Evolutionary conservation across 768 basidiomycete species (phyloP).

Genomic region (Tubosaeta sp.): DNA sequence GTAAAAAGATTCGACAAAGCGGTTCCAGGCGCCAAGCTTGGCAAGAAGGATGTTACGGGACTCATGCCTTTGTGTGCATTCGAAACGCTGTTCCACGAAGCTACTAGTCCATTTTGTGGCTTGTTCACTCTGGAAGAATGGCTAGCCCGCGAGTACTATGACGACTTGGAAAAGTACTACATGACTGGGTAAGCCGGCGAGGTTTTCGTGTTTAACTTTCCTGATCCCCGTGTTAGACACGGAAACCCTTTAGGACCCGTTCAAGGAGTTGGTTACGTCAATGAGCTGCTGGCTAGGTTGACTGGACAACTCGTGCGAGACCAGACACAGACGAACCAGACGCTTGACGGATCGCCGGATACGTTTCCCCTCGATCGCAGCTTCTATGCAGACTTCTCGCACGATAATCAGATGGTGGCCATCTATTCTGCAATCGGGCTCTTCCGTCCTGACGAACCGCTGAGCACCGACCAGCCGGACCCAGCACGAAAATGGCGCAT

Average conservation of each 20-base stretch:
- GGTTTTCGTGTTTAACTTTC: neutral
- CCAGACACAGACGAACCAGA: slow-evolving; percentile 70
- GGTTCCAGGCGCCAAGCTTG: slow-evolving; percentile 61
- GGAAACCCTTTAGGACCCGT: slow-evolving; percentile 68
- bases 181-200: slow-evolving; percentile 53
- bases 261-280: slow-evolving; percentile 84
- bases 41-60: slow-evolving; percentile 46
- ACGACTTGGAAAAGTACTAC: slow-evolving; percentile 78
- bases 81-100: slow-evolving; percentile 56
- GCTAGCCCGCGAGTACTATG: slow-evolving; percentile 59
- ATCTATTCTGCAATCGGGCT: slow-evolving; percentile 64
- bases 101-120: slow-evolving; percentile 62
- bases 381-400: slow-evolving; percentile 77
- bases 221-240: slow-evolving; percentile 40
- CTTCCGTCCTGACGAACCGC: slow-evolving; percentile 34
- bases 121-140: slow-evolving; percentile 69
- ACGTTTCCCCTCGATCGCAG: slow-evolving; percentile 71
- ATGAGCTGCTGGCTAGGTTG: slow-evolving; percentile 83
- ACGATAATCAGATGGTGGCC: slow-evolving; percentile 82
- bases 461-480: slow-evolving; percentile 17
- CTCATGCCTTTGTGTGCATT: slow-evolving; percentile 79
- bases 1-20: slow-evolving; percentile 54
- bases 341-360: slow-evolving; percentile 54
- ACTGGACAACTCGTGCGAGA: slow-evolving; percentile 60
- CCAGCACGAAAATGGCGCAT: slow-evolving; percentile 45